Evolutionary conservation across 148 eudicot species (phyloP), one percentile per base, ranked within the genome.

Genomic region (Chenopodium quinoa): DNA sequence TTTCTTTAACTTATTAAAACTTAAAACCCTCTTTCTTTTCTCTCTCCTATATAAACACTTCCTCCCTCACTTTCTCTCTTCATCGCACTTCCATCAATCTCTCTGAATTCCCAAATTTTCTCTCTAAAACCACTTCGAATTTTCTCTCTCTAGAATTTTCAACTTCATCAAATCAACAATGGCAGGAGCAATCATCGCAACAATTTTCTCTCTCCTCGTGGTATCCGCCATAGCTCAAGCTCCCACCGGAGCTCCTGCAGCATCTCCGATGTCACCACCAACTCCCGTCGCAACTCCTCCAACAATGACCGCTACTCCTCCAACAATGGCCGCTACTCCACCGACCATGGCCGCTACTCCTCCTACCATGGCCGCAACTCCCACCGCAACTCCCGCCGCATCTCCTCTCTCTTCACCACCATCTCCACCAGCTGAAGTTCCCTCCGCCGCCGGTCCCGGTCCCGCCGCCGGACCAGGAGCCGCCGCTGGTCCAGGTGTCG

Each of bases 181-280:
- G 93, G 89, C 90, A n/a, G 78, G 74, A 47, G 23, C 78, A 20
- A 34, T 89, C 20, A 27, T 81, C 52, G 83, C 80, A 0, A n/a
- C 85, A 9, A 9, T 89, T 29, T 78, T 86, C 67, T 84, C 88
- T 32, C 27, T 87, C 78, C 58, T 89, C 10, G 91, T 81, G 11
- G 86, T 86, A 67, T 75, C 89, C 2, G 89, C 87, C 20, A 11
- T 90, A 3, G 88, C 93, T n/a, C 93, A 90, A 81, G 79, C 88
- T 10, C 93, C 93, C 2, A 34, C 54, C 0, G 71, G 89, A 47
- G 71, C 93, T 9, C 93, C 91, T 1, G 81, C 82, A 4, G 48
- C 40, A 1, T 64, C 91, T 1, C 91, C 91, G 14, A 75, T 66
- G 0, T 73, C 88, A 0, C 88, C 89, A 13, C 84, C 44, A 40